Conservation (phyloP, 2,329 filamentous ascomycete species). For the Conoideocrella luteorostrata region DNA sequence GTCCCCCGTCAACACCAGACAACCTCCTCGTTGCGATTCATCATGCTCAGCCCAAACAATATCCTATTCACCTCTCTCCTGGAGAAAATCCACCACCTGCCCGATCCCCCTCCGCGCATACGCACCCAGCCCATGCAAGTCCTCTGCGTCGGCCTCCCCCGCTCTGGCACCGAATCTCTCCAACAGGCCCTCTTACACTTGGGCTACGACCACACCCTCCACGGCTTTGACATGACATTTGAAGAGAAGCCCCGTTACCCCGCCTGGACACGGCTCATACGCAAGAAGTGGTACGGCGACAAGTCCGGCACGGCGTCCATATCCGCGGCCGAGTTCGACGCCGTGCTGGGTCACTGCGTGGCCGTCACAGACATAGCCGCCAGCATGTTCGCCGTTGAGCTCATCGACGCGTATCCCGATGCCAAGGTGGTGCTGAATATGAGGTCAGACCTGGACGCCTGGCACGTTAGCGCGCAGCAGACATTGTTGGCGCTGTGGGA, state of each 20-base stretch:
- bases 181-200: constrained; percentile 24
- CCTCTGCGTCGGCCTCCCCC: constrained; percentile 26
- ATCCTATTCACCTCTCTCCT: too few relatives aligned
- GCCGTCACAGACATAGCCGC: constrained; percentile 37
- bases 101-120: constrained; percentile 12
- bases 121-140: constrained; percentile 28
- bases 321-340: constrained; percentile 4
- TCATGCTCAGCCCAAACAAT: too few relatives aligned
- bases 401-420: not conserved
- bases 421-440: not conserved
- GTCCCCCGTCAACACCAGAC: too few relatives aligned
- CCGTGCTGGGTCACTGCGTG: constrained; percentile 19
- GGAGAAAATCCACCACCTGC: constrained; percentile 7
- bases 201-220: constrained; percentile 26
- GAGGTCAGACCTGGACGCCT: not conserved
- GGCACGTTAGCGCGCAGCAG: not conserved
- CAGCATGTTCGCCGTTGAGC: constrained; percentile 33
- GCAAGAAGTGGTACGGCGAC: constrained; percentile 20
- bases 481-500: not conserved
- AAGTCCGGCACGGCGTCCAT: constrained; percentile 11
- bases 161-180: constrained; percentile 28
- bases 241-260: constrained; percentile 10
- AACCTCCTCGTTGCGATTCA: too few relatives aligned
- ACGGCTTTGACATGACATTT: constrained; percentile 28
- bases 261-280: constrained; percentile 19